These are phyloP conservation scores for Ceratocystis variospora DNA, from an alignment of 2,329 filamentous ascomycete genomes.

Conservation along the genomic window DNA sequence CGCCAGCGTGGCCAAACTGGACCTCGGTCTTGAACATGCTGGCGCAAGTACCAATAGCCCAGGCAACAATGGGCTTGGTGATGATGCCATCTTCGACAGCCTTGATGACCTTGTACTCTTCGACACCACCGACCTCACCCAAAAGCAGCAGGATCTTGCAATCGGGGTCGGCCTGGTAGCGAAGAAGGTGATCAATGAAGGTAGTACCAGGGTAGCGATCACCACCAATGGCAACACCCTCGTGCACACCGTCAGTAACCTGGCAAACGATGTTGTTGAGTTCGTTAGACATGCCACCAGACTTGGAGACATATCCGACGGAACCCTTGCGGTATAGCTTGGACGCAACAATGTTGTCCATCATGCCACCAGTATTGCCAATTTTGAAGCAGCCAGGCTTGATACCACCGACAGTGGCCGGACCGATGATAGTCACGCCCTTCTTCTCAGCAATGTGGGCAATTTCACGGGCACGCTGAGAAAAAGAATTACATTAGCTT, in stretches of 20 bases:
- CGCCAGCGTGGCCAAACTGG: slow-evolving; percentile 96
- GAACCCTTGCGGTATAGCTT: slow-evolving; percentile 99
- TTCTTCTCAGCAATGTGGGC: slow-evolving; percentile 94
- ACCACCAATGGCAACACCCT: slow-evolving; percentile 98
- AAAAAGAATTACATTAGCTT: background rate
- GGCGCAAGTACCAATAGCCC: slow-evolving; percentile 98
- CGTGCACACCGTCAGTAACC: slow-evolving; percentile 93
- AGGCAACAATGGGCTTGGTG: slow-evolving; percentile 97
- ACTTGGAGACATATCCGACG: slow-evolving; percentile 99
- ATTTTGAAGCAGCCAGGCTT: slow-evolving; percentile 99
- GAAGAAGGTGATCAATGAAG: slow-evolving; percentile 95
- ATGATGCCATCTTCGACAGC: slow-evolving; percentile 88
- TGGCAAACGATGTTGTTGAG: slow-evolving; percentile 98
- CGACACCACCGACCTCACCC: slow-evolving; percentile 96
- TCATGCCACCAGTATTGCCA: slow-evolving; percentile 99
- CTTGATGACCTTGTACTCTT: slow-evolving; percentile 99
- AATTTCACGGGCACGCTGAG: slow-evolving; percentile 88
- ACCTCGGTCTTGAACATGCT: slow-evolving; percentile 99
- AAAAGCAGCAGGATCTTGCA: slow-evolving; percentile 96
- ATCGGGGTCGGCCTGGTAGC: slow-evolving; percentile 90
- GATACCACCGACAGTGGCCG: slow-evolving; percentile 96
- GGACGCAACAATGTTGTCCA: slow-evolving; percentile 99
- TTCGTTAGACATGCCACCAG: slow-evolving; percentile 99
- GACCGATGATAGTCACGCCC: slow-evolving; percentile 97
- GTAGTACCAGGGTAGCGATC: slow-evolving; percentile 97